phyloP scores from a whole-genome alignment of 2,329 filamentous ascomycete species.

The Fusarium sp. region DNA sequence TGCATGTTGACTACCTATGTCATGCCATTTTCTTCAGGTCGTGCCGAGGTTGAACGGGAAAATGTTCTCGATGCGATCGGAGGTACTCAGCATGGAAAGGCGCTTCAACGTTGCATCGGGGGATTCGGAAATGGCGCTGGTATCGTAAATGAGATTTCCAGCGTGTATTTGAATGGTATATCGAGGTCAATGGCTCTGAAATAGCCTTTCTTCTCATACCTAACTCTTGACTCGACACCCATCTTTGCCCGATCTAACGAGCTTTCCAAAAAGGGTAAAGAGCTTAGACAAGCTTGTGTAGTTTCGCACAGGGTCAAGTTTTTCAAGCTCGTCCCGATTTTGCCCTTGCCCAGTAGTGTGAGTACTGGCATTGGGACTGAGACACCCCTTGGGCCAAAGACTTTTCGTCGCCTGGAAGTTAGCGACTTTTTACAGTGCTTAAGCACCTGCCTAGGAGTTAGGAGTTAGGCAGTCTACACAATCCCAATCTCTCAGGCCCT shows the following conservation, averaged over 20 bases:
- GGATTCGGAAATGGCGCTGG: neutral
- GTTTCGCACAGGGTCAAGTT: conserved; percentile 34
- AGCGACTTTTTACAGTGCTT: neutral
- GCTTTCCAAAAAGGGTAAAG: conserved; percentile 39
- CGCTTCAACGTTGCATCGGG: neutral
- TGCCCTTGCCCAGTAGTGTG: conserved; percentile 17
- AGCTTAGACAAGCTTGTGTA: conserved; percentile 34
- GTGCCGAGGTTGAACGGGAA: conserved; percentile 18
- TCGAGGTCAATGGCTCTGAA: conserved; percentile 23
- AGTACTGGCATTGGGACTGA: neutral
- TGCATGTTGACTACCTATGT: neutral
- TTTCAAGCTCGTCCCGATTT: conserved; percentile 34
- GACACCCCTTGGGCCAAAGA: conserved; percentile 39
- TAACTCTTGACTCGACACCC: neutral
- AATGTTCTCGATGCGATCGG: neutral
- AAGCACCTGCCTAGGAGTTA: neutral
- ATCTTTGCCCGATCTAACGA: conserved; percentile 14
- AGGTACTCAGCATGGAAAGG: neutral
- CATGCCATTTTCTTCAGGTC: neutral
- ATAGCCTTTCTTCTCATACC: neutral
- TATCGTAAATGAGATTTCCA: neutral
- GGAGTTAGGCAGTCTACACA: too few species aligned
- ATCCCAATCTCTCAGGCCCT: conserved; percentile 34
- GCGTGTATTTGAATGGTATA: neutral
- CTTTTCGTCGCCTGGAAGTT: conserved; percentile 31